These are phyloP conservation scores for Fraxinus nigra DNA, from an alignment of 305 asterid genomes.

Conservation along the genomic window DNA sequence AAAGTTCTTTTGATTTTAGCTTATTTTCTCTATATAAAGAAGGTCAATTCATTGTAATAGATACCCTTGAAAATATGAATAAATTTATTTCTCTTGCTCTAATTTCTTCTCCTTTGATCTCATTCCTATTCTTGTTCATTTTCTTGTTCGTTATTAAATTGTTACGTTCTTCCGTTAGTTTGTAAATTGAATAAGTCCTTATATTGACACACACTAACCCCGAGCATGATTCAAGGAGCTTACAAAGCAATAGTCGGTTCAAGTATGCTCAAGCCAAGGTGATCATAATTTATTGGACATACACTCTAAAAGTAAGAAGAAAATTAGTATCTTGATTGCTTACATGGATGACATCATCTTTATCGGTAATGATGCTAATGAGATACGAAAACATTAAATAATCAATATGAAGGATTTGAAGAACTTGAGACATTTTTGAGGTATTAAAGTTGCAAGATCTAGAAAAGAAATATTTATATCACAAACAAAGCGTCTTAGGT, in stretches of 20 bases:
- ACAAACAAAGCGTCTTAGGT: not conserved
- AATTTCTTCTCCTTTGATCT: not conserved
- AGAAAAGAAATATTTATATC: not conserved
- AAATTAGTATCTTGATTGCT: not conserved
- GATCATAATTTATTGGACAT: not conserved
- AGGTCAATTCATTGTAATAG: not conserved
- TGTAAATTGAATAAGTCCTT: not conserved
- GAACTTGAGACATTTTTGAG: not conserved
- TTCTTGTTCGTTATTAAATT: not conserved
- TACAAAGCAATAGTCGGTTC: not conserved
- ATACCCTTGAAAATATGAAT: not conserved
- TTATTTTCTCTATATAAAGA: not conserved
- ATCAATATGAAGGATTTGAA: not conserved
- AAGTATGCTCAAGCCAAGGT: not conserved
- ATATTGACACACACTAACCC: not conserved
- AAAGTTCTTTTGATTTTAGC: not conserved
- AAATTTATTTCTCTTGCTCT: not conserved
- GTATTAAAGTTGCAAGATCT: not conserved
- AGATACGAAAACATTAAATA: not conserved
- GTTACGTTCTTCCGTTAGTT: not conserved
- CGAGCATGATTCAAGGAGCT: not conserved
- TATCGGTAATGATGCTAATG: not conserved
- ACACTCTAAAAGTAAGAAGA: not conserved
- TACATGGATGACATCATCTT: not conserved
- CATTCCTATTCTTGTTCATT: not conserved